Percentiles rank a stretch among this genome's conserved stretches.
Evolutionary conservation across 2,329 filamentous ascomycete genomes (phyloP).

Genomic region (Triangularia verruculosa): DNA sequence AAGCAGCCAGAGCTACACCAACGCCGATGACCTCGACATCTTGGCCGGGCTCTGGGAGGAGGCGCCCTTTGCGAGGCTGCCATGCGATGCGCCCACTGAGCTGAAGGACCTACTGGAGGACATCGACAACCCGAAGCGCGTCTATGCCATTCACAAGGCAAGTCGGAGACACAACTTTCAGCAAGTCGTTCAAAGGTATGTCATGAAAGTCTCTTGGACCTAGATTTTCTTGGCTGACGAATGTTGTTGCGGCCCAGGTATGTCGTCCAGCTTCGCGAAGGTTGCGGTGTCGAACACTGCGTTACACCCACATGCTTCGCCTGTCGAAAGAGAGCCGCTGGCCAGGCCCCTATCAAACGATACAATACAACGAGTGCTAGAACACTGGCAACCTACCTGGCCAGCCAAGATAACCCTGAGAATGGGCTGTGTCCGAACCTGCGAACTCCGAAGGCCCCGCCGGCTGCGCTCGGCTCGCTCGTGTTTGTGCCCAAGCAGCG

Average conservation of each 20-base stretch:
- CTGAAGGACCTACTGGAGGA: constrained; percentile 54
- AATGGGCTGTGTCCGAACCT: constrained; percentile 61
- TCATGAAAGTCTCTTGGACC: neutral
- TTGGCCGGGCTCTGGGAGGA: constrained; percentile 60
- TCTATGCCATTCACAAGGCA: constrained; percentile 60
- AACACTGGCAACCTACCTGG: constrained; percentile 75
- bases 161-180: constrained; percentile 63
- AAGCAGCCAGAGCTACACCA: constrained; percentile 28
- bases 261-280: constrained; percentile 75
- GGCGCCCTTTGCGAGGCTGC: constrained; percentile 57
- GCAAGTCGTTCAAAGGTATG: constrained; percentile 64
- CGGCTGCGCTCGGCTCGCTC: constrained; percentile 47
- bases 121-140: constrained; percentile 58
- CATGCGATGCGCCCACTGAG: constrained; percentile 57
- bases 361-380: constrained; percentile 81
- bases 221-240: constrained; percentile 13
- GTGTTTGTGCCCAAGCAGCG: constrained; percentile 39
- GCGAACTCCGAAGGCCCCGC: constrained; percentile 40
- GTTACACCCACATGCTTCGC: constrained; percentile 77
- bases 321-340: constrained; percentile 65
- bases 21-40: constrained; percentile 44
- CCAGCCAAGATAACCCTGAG: constrained; percentile 75
- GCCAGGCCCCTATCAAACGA: constrained; percentile 67
- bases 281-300: constrained; percentile 69
- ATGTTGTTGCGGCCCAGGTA: constrained; percentile 51